phyloP scores from a whole-genome alignment of 371 early-diverging fungal genomes.

The Cokeromyces recurvatus region DNA sequence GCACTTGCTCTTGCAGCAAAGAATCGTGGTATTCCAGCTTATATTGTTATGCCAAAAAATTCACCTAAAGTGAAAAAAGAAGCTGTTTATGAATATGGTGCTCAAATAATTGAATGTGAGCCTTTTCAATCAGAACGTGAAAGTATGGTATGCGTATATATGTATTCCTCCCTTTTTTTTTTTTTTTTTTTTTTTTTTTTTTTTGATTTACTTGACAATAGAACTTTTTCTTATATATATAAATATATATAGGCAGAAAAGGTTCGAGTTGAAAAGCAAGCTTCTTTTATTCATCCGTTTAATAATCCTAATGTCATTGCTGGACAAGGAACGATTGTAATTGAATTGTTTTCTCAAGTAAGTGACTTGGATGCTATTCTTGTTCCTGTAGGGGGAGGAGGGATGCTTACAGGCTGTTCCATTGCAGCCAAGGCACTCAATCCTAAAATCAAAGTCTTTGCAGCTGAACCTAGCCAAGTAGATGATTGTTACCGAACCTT shows the following conservation, averaged over 20 bases:
- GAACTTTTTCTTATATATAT: too few relatives aligned
- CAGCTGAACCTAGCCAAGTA: conserved; percentile 44
- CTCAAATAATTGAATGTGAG: conserved; percentile 41
- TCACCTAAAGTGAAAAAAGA: conserved; percentile 47
- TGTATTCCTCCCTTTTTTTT: not conserved
- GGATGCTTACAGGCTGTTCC: conserved; percentile 53
- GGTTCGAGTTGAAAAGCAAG: conserved; percentile 27
- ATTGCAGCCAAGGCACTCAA: conserved; percentile 39
- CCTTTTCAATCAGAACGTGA: conserved; percentile 30
- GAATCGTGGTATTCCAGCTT: conserved; percentile 38
- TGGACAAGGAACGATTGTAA: conserved; percentile 56
- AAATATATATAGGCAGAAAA: conserved; percentile 19
- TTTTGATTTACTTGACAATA: not conserved
- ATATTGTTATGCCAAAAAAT: conserved; percentile 51
- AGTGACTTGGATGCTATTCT: conserved; percentile 44
- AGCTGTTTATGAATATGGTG: conserved; percentile 54
- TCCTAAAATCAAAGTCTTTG: conserved; percentile 39
- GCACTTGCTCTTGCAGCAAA: conserved; percentile 44
- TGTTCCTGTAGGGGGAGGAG: conserved; percentile 55
- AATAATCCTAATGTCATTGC: conserved; percentile 50
- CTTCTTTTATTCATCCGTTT: conserved; percentile 42
- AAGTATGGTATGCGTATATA: conserved; percentile 14
- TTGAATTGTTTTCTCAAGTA: conserved; percentile 44
- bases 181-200: not conserved
- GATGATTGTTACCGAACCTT: conserved; percentile 37